These are phyloP conservation scores for Passiflora organensis DNA, from an alignment of 345 rosid genomes.

Conservation along the genomic window DNA sequence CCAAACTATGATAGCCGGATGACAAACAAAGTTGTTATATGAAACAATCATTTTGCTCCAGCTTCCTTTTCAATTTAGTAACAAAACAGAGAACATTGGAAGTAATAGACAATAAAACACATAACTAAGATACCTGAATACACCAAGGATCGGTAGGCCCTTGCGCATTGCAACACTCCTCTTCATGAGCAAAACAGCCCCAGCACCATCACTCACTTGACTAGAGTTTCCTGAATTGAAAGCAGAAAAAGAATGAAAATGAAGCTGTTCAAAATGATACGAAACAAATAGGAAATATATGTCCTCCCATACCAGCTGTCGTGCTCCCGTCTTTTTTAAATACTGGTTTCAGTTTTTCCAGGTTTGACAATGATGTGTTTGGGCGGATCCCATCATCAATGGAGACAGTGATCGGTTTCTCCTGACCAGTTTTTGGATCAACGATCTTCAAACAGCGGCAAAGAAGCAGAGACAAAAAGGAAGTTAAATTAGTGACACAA, in stretches of 20 bases:
- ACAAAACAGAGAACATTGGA: too few relatives aligned
- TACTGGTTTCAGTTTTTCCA: constrained; percentile 66
- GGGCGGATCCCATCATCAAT: constrained; percentile 94
- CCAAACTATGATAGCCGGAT: too few relatives aligned
- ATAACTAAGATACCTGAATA: constrained; percentile 50
- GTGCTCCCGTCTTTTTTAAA: constrained; percentile 88
- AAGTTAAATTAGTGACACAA: too few relatives aligned
- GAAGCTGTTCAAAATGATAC: neutral
- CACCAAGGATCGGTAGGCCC: constrained; percentile 83
- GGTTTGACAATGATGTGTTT: constrained; percentile 49
- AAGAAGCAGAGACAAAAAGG: neutral
- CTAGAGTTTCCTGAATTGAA: constrained; percentile 71
- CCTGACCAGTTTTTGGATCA: constrained; percentile 82
- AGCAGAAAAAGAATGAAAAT: neutral
- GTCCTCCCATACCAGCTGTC: constrained; percentile 66
- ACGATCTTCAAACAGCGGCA: constrained; percentile 47
- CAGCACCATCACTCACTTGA: constrained; percentile 93
- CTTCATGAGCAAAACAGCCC: constrained; percentile 91
- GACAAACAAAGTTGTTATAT: too few relatives aligned
- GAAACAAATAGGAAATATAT: neutral
- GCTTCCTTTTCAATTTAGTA: too few relatives aligned
- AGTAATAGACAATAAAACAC: too few relatives aligned
- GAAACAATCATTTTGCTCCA: too few relatives aligned
- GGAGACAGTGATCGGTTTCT: constrained; percentile 60
- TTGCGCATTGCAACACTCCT: constrained; percentile 73